phyloP scores from a whole-genome alignment of 352 stramenopile genomes.

The Phytopythium ostracodes region DNA sequence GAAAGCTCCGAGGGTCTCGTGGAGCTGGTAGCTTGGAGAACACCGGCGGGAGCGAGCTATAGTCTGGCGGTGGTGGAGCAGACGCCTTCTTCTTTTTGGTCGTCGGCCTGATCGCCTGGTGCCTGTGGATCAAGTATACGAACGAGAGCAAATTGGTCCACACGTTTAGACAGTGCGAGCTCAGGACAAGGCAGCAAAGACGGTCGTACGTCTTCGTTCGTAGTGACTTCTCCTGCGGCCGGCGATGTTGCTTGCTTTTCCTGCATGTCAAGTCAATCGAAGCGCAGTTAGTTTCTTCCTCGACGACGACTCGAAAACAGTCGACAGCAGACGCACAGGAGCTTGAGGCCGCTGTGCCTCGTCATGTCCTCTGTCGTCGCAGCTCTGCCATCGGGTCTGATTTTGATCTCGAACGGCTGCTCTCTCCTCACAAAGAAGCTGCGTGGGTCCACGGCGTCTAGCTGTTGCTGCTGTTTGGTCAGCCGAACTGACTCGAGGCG shows the following conservation, averaged over 20 bases:
- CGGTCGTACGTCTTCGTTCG: neutral
- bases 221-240: neutral
- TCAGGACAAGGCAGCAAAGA: too few relatives aligned
- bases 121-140: neutral
- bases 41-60: neutral
- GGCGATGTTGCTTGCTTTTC: slow-evolving; percentile 8
- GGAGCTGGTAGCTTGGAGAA: neutral
- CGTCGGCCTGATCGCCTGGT: neutral
- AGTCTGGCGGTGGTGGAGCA: neutral
- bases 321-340: neutral
- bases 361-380: slow-evolving; percentile 1
- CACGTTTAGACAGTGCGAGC: neutral
- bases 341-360: neutral
- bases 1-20: neutral
- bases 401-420: neutral
- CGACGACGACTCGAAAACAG: too few relatives aligned
- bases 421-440: neutral
- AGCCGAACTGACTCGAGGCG: neutral
- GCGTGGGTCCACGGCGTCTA: neutral
- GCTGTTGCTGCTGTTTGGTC: neutral
- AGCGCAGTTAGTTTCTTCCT: neutral
- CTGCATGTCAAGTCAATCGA: neutral
- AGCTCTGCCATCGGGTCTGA: neutral
- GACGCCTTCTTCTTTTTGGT: neutral
- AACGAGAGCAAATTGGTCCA: neutral